Evolutionary conservation across 2,329 filamentous ascomycete species (phyloP).

Genomic region (Alternaria conjuncta): DNA sequence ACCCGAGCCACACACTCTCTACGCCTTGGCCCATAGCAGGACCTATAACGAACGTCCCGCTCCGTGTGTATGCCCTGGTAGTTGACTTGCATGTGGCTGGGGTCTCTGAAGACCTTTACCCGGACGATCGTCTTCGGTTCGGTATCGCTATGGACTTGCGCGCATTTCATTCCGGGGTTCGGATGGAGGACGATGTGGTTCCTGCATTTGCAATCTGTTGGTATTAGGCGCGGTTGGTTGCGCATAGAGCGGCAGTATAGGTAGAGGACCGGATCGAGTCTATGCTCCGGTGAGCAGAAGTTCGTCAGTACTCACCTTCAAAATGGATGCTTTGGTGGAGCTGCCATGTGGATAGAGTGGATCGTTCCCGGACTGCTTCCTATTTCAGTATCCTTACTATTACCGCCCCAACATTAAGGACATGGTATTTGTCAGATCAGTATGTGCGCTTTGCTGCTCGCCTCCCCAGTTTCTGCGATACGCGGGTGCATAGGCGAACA

Average conservation of each 20-base stretch:
- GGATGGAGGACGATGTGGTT: background rate
- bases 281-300: background rate
- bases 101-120: slow-evolving; percentile 1
- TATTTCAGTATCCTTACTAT: slow-evolving; percentile 5
- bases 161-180: background rate
- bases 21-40: background rate
- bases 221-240: background rate
- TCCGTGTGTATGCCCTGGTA: background rate
- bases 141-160: background rate
- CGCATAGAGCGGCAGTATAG: background rate
- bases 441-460: background rate
- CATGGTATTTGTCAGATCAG: background rate
- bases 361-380: slow-evolving; percentile 3
- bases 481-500: background rate
- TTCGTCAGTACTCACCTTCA: background rate
- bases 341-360: slow-evolving; percentile 1
- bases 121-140: slow-evolving; percentile 7
- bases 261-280: background rate
- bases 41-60: slow-evolving; percentile 1
- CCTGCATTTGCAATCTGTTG: background rate
- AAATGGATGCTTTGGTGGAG: background rate
- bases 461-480: slow-evolving; percentile 5
- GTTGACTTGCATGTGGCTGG: background rate
- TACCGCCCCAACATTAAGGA: background rate
- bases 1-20: background rate